A percentile compares a stretch with the other conserved stretches of the same genome.
These are phyloP conservation scores for Hypoxylon sp. DNA, from an alignment of 2,329 filamentous ascomycete genomes.

Conservation along the genomic window DNA sequence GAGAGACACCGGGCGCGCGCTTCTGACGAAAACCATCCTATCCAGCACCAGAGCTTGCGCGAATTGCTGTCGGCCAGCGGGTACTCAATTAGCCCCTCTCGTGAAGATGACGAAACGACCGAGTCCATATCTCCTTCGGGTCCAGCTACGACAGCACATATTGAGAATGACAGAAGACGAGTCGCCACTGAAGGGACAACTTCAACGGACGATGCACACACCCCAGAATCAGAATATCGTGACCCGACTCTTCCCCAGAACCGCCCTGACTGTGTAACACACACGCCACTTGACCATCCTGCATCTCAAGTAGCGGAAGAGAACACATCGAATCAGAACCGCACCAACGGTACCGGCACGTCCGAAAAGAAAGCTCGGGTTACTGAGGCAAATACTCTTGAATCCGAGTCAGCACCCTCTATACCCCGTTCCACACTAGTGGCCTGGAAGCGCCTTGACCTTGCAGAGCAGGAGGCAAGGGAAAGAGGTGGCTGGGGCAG, in stretches of 20 bases:
- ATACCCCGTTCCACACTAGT: conserved; percentile 58
- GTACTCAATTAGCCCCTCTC: conserved; percentile 58
- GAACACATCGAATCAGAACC: conserved; percentile 3
- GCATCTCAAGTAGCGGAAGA: not conserved
- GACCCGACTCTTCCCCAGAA: conserved; percentile 80
- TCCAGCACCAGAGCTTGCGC: conserved; percentile 54
- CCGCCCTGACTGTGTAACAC: conserved; percentile 67
- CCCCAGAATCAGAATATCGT: conserved; percentile 51
- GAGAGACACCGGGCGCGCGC: conserved; percentile 31
- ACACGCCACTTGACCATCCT: conserved; percentile 34
- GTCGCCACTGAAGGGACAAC: conserved; percentile 45
- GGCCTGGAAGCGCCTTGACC: conserved; percentile 70
- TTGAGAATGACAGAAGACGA: conserved; percentile 35
- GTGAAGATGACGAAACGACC: conserved; percentile 36
- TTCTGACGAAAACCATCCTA: conserved; percentile 23
- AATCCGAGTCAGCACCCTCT: conserved; percentile 50
- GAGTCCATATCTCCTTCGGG: conserved; percentile 38
- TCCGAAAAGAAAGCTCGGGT: conserved; percentile 4
- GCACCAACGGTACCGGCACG: not conserved
- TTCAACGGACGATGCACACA: conserved; percentile 3
- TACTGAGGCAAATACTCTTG: conserved; percentile 30
- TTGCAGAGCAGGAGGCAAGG: conserved; percentile 77
- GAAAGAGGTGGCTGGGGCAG: conserved; percentile 84
- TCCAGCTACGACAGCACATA: conserved; percentile 15
- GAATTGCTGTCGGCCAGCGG: conserved; percentile 63